These are phyloP conservation scores for Thermoascus crustaceus DNA, from an alignment of 2,329 filamentous ascomycete species.

Conservation along the genomic window DNA sequence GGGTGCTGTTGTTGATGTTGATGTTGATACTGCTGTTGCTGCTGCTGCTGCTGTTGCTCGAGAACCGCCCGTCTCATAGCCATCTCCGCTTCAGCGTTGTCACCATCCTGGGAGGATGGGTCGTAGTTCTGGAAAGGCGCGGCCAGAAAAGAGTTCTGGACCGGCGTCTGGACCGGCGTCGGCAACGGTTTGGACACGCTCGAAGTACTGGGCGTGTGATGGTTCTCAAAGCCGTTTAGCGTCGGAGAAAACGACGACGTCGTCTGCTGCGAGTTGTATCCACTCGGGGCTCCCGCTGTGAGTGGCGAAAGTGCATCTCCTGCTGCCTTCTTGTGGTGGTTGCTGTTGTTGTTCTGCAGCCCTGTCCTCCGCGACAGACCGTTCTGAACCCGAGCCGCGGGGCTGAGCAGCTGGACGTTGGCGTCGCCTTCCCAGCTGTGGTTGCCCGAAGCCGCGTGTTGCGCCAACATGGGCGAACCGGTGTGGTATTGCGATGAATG, in stretches of 20 bases:
- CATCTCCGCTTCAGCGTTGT: conserved; percentile 44
- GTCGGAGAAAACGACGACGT: conserved; percentile 31
- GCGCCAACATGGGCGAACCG: conserved; percentile 31
- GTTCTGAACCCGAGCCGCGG: conserved; percentile 26
- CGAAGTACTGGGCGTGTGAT: conserved; percentile 28
- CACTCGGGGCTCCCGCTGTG: conserved; percentile 30
- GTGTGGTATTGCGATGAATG: conserved; percentile 21
- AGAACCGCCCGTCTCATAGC: conserved; percentile 53
- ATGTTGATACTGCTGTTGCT: conserved; percentile 17
- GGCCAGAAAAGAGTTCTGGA: conserved; percentile 43
- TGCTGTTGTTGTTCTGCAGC: conserved; percentile 9
- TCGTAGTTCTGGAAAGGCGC: conserved; percentile 41
- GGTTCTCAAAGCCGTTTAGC: conserved; percentile 27
- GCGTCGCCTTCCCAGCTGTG: conserved; percentile 24
- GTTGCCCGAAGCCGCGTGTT: conserved; percentile 27
- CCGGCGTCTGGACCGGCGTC: conserved; percentile 48
- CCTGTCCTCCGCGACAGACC: conserved; percentile 13
- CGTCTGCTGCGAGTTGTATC: conserved; percentile 5
- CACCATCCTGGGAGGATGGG: conserved; percentile 33
- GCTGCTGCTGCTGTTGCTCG: conserved; percentile 34
- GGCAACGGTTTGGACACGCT: conserved; percentile 46
- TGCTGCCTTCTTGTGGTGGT: conserved; percentile 33
- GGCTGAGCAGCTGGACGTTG: conserved; percentile 29
- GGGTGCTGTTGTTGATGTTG: conserved; percentile 32
- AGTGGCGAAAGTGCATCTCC: conserved; percentile 39